Conservation (phyloP, 2,329 filamentous ascomycete species). For the Ophiocordyceps sinensis region DNA sequence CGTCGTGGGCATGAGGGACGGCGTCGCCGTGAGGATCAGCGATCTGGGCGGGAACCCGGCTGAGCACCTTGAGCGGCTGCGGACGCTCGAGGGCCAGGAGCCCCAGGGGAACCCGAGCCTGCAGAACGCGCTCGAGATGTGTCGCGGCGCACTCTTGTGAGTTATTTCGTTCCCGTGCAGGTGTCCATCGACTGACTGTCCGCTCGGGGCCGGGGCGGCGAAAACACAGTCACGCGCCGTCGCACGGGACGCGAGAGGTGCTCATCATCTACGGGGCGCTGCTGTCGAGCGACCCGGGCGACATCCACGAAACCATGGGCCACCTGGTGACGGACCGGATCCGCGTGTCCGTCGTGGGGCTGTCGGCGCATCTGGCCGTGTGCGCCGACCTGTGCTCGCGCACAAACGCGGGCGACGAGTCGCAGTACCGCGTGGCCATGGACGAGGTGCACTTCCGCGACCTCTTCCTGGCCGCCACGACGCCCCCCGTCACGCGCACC, state of each 20-base stretch:
- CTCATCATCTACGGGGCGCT: slow-evolving; percentile 86
- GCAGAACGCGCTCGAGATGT: slow-evolving; percentile 95
- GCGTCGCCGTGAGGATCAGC: slow-evolving; percentile 70
- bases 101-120: slow-evolving; percentile 65
- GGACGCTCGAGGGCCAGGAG: slow-evolving; percentile 49
- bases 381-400: slow-evolving; percentile 78
- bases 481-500: slow-evolving; percentile 69
- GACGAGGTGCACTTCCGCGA: slow-evolving; percentile 69
- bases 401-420: slow-evolving; percentile 69
- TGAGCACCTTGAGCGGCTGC: slow-evolving; percentile 69
- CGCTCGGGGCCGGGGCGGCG: not conserved
- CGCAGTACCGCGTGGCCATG: slow-evolving; percentile 68
- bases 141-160: slow-evolving; percentile 74
- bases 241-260: slow-evolving; percentile 85
- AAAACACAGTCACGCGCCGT: slow-evolving; percentile 59
- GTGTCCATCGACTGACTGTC: not conserved
- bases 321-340: slow-evolving; percentile 70
- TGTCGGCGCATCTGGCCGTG: slow-evolving; percentile 83
- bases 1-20: slow-evolving; percentile 86
- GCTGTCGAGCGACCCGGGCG: slow-evolving; percentile 79
- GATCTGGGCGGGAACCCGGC: slow-evolving; percentile 85
- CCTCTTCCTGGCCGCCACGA: slow-evolving; percentile 77
- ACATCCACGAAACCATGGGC: slow-evolving; percentile 82
- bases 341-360: slow-evolving; percentile 74
- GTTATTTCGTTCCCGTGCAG: slow-evolving; percentile 8